These are phyloP conservation scores for Parasitella parasitica DNA, from an alignment of 371 early-diverging fungal genomes.

Conservation along the genomic window DNA sequence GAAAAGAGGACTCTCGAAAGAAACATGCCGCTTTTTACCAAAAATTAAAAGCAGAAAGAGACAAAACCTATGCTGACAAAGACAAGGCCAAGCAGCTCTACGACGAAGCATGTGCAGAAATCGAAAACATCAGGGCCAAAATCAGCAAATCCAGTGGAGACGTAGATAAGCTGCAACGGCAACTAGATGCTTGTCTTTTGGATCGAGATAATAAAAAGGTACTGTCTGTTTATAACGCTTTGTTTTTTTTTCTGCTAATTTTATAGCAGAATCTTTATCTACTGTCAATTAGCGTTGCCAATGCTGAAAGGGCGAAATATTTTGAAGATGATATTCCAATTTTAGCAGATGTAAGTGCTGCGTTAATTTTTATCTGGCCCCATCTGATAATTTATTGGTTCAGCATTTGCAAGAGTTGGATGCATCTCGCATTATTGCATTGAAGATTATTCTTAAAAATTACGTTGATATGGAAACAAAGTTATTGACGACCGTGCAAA, in stretches of 20 bases:
- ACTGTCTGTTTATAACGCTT: background rate
- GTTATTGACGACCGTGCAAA: constrained; percentile 35
- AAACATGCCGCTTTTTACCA: constrained; percentile 75
- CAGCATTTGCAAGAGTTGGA: constrained; percentile 68
- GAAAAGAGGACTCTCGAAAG: constrained; percentile 75
- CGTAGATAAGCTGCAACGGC: constrained; percentile 49
- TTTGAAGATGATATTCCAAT: constrained; percentile 61
- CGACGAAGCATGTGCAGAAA: constrained; percentile 69
- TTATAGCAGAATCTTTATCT: constrained; percentile 62
- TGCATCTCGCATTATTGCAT: constrained; percentile 46
- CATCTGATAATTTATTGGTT: background rate
- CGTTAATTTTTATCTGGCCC: background rate
- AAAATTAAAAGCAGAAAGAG: constrained; percentile 63
- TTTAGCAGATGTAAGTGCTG: constrained; percentile 57
- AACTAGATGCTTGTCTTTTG: constrained; percentile 64
- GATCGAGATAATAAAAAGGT: constrained; percentile 84
- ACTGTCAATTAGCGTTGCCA: constrained; percentile 58
- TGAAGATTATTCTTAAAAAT: constrained; percentile 47
- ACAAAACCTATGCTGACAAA: constrained; percentile 65
- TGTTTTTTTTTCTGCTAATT: background rate
- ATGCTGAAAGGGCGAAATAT: constrained; percentile 60
- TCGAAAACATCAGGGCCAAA: constrained; percentile 50
- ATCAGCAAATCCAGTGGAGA: constrained; percentile 37
- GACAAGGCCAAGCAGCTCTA: constrained; percentile 72
- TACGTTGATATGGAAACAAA: constrained; percentile 51